phyloP scores from a whole-genome alignment of 2,329 filamentous ascomycete species.

The Clarireedia monteithiana region DNA sequence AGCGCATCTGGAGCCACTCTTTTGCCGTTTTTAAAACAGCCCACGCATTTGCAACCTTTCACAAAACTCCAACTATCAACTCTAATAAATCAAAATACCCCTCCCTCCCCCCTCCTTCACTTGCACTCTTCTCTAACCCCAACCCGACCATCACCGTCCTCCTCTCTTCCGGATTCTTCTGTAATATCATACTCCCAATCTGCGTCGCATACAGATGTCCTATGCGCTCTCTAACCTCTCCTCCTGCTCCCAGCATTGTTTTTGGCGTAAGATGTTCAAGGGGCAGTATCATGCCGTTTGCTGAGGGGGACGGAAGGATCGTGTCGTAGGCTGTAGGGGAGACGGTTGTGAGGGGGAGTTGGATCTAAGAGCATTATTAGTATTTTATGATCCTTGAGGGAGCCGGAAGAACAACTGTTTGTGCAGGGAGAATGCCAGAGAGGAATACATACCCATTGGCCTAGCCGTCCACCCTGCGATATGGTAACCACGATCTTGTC shows the following conservation, averaged over 20 bases:
- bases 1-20: not conserved
- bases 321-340: constrained; percentile 53
- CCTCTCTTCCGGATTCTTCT: constrained; percentile 57
- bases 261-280: constrained; percentile 76
- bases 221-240: constrained; percentile 68
- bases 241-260: constrained; percentile 78
- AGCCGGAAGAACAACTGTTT: not conserved
- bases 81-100: constrained; percentile 60
- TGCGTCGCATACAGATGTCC: constrained; percentile 87
- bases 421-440: not conserved
- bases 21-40: not conserved
- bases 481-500: constrained; percentile 91
- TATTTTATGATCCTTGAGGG: not conserved
- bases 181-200: constrained; percentile 71
- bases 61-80: constrained; percentile 46
- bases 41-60: not conserved
- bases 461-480: constrained; percentile 74
- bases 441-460: constrained; percentile 70
- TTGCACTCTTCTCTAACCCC: constrained; percentile 50
- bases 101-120: constrained; percentile 40
- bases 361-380: constrained; percentile 44
- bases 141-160: constrained; percentile 56
- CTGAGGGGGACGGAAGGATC: constrained; percentile 27
- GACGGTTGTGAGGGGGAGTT: constrained; percentile 69
- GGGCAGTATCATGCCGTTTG: constrained; percentile 57